These are phyloP conservation scores for Cercospora berteroae DNA, from an alignment of 2,329 filamentous ascomycete species.

Conservation along the genomic window DNA sequence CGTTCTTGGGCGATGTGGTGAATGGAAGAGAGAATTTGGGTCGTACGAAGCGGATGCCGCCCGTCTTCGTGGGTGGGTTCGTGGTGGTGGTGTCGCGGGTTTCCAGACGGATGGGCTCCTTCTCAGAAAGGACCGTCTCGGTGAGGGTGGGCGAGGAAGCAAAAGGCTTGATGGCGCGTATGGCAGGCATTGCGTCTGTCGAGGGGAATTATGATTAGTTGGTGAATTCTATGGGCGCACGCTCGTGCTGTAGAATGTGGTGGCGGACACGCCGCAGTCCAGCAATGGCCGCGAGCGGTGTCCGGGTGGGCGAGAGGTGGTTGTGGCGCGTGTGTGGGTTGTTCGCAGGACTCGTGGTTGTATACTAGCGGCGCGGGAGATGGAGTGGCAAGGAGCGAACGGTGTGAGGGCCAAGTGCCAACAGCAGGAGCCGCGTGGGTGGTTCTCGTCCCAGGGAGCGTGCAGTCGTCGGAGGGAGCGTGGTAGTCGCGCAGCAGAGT, in stretches of 20 bases:
- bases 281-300: slow-evolving; percentile 3
- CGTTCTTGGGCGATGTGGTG: slow-evolving; percentile 31
- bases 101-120: slow-evolving; percentile 44
- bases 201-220: slow-evolving; percentile 33
- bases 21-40: slow-evolving; percentile 35
- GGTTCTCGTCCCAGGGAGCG: neutral
- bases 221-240: slow-evolving; percentile 13
- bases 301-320: slow-evolving; percentile 1
- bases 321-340: neutral
- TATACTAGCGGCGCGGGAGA: slow-evolving; percentile 4
- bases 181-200: slow-evolving; percentile 57
- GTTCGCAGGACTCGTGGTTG: neutral
- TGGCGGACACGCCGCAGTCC: slow-evolving; percentile 12
- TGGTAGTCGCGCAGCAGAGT: neutral
- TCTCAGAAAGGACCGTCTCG: slow-evolving; percentile 52
- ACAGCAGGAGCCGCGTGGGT: neutral
- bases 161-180: slow-evolving; percentile 60
- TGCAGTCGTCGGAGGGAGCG: neutral
- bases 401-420: neutral
- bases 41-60: slow-evolving; percentile 25
- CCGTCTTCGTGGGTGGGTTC: slow-evolving; percentile 8
- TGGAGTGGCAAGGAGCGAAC: slow-evolving; percentile 12
- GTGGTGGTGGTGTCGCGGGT: slow-evolving; percentile 22
- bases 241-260: slow-evolving; percentile 14
- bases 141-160: slow-evolving; percentile 52